Percentiles rank a stretch among this genome's conserved stretches.
Conservation (phyloP, 75 land plant genomes). For the Pinus tabuliformis region DNA sequence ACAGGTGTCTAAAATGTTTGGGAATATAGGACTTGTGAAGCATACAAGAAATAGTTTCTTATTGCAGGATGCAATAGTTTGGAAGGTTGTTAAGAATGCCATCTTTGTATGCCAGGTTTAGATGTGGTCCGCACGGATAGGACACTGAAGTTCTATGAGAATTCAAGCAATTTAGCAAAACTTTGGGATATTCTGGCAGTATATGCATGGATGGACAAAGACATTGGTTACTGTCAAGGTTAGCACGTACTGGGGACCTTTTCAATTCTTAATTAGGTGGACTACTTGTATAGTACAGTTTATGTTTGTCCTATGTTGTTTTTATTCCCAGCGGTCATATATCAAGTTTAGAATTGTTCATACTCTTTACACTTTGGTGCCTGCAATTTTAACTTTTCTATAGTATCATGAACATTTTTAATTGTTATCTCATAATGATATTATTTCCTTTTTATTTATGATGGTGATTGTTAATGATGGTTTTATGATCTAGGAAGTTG, state of each 20-base stretch:
- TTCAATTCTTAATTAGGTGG: background rate
- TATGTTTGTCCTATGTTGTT: background rate
- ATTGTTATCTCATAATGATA: too few relatives aligned
- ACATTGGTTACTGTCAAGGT: slow-evolving; percentile 95
- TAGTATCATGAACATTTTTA: background rate
- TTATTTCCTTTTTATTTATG: background rate
- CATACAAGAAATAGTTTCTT: background rate
- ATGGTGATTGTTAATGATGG: background rate
- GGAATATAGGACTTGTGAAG: background rate
- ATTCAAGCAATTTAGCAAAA: slow-evolving; percentile 70
- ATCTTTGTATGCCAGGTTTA: slow-evolving; percentile 58
- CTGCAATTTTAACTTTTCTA: background rate
- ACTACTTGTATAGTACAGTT: background rate
- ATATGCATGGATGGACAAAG: slow-evolving; percentile 93
- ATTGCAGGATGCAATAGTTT: background rate
- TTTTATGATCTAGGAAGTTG: background rate
- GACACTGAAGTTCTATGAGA: slow-evolving; percentile 81
- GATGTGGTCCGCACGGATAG: slow-evolving; percentile 96
- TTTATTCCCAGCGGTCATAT: background rate
- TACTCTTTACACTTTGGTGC: background rate
- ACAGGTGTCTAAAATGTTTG: background rate
- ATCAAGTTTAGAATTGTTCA: background rate
- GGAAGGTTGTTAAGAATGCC: background rate
- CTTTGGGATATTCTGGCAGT: slow-evolving; percentile 98
- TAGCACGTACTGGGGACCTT: background rate